phyloP scores from a whole-genome alignment of 164 flowering plant genomes.

The Kingdonia uniflora region DNA sequence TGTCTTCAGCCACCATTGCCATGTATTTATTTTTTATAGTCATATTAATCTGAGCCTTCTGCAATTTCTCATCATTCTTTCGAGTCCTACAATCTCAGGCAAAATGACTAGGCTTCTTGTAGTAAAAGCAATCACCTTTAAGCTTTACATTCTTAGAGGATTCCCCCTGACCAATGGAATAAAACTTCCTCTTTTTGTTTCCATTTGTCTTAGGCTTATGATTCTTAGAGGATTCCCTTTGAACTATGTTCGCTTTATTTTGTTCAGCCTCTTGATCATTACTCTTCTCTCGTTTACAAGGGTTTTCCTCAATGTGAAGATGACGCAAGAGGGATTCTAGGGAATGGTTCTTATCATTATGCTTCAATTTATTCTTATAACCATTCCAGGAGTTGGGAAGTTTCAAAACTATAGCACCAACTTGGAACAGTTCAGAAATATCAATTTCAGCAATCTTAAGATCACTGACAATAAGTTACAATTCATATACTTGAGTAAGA shows the following conservation, averaged over 20 bases:
- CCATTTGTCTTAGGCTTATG: not conserved
- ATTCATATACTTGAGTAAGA: not conserved
- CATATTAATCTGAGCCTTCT: not conserved
- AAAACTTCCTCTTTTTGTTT: too few relatives aligned
- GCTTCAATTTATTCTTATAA: slow-evolving; percentile 2
- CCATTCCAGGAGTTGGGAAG: not conserved
- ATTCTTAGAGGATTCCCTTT: not conserved
- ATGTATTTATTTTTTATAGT: not conserved
- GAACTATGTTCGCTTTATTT: not conserved
- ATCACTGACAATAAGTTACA: not conserved
- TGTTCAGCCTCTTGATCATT: too few relatives aligned
- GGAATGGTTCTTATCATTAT: not conserved
- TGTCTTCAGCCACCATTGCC: not conserved
- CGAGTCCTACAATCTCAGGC: not conserved
- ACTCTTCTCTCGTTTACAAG: not conserved
- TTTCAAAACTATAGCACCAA: not conserved
- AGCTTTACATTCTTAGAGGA: not conserved
- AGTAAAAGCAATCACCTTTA: not conserved
- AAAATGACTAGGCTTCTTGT: not conserved
- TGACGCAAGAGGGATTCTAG: not conserved
- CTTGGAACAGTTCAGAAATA: too few relatives aligned
- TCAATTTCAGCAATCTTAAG: not conserved
- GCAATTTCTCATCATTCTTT: not conserved
- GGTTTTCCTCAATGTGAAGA: slow-evolving; percentile 1
- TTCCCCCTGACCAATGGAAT: too few relatives aligned